Percentiles rank a stretch among this genome's conserved stretches.
Conservation (phyloP, 2,329 filamentous ascomycete species). For the Hyphodiscus sp. region DNA sequence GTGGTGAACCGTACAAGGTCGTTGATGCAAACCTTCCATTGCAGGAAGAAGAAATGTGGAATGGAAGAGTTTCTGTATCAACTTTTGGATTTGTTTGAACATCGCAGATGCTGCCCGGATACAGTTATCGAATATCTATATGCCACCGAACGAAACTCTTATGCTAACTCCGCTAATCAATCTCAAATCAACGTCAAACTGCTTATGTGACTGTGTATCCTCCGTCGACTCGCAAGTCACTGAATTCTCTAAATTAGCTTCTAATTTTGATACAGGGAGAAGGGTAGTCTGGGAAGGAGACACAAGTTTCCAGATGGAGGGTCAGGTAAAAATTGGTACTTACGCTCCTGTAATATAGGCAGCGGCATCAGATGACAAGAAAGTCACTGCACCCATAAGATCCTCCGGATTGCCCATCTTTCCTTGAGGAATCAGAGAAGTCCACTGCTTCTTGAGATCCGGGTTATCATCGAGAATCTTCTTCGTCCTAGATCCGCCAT, state of each 20-base stretch:
- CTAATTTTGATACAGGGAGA: background rate
- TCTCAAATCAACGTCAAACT: background rate
- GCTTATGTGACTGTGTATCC: constrained; percentile 12
- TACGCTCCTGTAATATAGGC: constrained; percentile 55
- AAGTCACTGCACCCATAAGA: constrained; percentile 84
- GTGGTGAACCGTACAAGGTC: too few species aligned
- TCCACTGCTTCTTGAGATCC: constrained; percentile 85
- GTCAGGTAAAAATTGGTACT: constrained; percentile 41
- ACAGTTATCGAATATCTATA: background rate
- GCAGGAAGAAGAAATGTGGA: too few species aligned
- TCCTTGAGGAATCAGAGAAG: constrained; percentile 81
- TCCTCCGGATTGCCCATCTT: constrained; percentile 92
- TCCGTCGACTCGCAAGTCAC: constrained; percentile 4
- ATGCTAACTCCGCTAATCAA: background rate
- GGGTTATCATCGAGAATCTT: constrained; percentile 94
- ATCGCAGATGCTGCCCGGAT: background rate
- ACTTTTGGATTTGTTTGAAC: background rate
- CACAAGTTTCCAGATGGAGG: background rate
- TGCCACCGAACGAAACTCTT: background rate
- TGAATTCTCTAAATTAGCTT: background rate
- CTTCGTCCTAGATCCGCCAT: constrained; percentile 57
- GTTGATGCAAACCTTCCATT: too few species aligned
- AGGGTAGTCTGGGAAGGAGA: too few species aligned
- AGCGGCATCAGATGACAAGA: constrained; percentile 51
- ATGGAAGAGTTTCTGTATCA: too few species aligned